Conservation (phyloP, 768 basidiomycete species). For the Macrolepiota fuliginosa region DNA sequence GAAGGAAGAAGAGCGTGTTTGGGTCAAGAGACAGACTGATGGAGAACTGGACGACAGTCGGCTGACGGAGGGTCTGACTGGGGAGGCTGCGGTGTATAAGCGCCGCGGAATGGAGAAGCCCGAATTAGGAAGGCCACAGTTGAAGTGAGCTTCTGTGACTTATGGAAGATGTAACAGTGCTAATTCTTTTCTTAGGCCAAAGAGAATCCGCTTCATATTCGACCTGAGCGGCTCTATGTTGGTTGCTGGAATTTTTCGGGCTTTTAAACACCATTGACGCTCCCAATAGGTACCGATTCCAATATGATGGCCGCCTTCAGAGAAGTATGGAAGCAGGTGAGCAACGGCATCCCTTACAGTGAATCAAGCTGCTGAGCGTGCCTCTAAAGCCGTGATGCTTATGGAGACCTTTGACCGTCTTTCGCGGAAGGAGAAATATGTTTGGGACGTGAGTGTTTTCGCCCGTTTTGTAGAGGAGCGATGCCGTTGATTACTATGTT, state of each 20-base stretch:
- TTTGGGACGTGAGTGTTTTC: conserved; percentile 62
- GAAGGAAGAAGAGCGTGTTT: conserved; percentile 67
- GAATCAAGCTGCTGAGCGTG: not conserved
- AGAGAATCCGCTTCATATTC: conserved; percentile 67
- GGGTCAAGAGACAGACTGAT: conserved; percentile 70
- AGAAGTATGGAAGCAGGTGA: conserved; percentile 65
- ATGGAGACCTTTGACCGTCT: conserved; percentile 70
- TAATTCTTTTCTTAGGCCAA: conserved; percentile 41
- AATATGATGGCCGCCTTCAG: conserved; percentile 65
- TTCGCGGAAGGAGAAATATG: conserved; percentile 65
- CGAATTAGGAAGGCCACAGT: conserved; percentile 62
- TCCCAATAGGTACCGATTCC: conserved; percentile 60
- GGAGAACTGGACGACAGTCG: conserved; percentile 69
- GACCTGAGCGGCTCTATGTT: conserved; percentile 74
- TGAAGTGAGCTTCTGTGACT: conserved; percentile 44
- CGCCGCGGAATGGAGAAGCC: conserved; percentile 69
- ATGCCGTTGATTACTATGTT: not conserved
- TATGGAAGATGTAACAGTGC: not conserved
- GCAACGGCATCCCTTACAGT: not conserved
- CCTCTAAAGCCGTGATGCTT: conserved; percentile 59
- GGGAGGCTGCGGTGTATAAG: conserved; percentile 70
- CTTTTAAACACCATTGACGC: not conserved
- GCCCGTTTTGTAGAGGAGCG: not conserved
- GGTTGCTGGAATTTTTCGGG: conserved; percentile 26
- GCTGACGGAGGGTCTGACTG: conserved; percentile 64